Evolutionary conservation across 2,329 filamentous ascomycete genomes (phyloP), one percentile per base, ranked within the genome.

Genomic region (Fusarium solani-melongenae): DNA sequence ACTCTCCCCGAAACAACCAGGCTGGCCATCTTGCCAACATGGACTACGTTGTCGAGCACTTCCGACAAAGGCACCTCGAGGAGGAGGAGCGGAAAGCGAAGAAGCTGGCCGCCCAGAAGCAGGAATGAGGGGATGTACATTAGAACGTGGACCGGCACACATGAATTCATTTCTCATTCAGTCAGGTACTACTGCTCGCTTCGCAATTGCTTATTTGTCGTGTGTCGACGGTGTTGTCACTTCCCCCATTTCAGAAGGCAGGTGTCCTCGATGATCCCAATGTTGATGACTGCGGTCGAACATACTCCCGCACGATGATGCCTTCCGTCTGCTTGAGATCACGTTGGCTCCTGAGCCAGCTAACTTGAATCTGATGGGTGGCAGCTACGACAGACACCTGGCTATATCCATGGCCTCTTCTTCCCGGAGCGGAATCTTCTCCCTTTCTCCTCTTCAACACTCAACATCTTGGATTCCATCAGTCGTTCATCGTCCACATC

Each of bases 1-100:
- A 88, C 69, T 85, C 86, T 22, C 83, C 84, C 22, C 84, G 84
- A 79, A 89, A 88, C 80, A 83, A 90, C 20, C 87, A 86, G 29
- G 88, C 89, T 31, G 89, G 89, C 44, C 86, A 88, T 75, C 82
- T 84, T 71, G 79, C 83, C 73, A 88, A 88, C 80, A 80, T 91
- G 55, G 88, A 89, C 79, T 82, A 88, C 75, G 84, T 90, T 31
- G 84, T 89, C 17, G 88, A 87, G 78, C 89, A 90, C 82, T 91
- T 89, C 83, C 83, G 83, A 76, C 83, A 88, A 79, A 81, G 87
- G 81, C 85, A 90, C 73, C 76, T 86, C 63, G 85, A 86, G 66
- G 87, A 89, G 67, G 88, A 90, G 81, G 88, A 87, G 76, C 84
- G 86, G 73, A 90, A 90, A 82, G 83, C 82, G 39, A 83, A 84